Evolutionary conservation across 225 moss, liverwort and hornwort genomes (phyloP).

Genomic region (Sphagnum tenellum): DNA sequence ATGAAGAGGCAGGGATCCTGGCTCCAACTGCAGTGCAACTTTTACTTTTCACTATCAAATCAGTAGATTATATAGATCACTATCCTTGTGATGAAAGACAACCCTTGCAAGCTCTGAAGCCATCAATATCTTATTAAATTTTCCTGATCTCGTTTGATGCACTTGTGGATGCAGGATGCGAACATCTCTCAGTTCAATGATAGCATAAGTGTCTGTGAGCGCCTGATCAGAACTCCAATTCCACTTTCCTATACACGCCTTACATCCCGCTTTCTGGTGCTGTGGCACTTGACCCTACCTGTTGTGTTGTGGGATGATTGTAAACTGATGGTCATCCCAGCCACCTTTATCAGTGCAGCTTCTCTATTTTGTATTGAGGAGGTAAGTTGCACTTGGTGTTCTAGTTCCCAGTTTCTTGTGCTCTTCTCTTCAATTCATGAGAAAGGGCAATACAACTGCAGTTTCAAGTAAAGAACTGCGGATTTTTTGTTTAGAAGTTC

Average conservation of each 20-base stretch:
- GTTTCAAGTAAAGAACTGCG: too few species aligned
- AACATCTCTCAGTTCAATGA: conserved; percentile 81
- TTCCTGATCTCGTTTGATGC: not conserved
- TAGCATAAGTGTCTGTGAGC: conserved; percentile 77
- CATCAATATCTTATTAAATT: not conserved
- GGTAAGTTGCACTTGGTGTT: conserved; percentile 12
- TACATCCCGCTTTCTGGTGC: conserved; percentile 75
- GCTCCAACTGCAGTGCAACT: too few species aligned
- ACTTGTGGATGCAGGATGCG: conserved; percentile 38
- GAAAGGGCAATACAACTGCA: too few species aligned
- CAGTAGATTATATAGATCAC: too few species aligned
- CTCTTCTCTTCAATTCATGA: too few species aligned
- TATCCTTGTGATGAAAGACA: too few species aligned
- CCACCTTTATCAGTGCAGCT: conserved; percentile 63
- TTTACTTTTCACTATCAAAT: too few species aligned
- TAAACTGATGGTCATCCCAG: conserved; percentile 83
- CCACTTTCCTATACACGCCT: conserved; percentile 87
- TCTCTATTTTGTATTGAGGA: conserved; percentile 60
- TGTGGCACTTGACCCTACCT: conserved; percentile 87
- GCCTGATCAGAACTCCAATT: conserved; percentile 77
- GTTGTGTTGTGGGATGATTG: conserved; percentile 93
- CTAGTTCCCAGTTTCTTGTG: not conserved
- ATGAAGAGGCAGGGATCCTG: too few species aligned
- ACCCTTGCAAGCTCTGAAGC: not conserved
- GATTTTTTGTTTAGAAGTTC: too few species aligned